A percentile compares a stretch with the other conserved stretches of the same genome.
Evolutionary conservation across 257 asterid species (phyloP).

Genomic region (Solanum pinnatisectum): DNA sequence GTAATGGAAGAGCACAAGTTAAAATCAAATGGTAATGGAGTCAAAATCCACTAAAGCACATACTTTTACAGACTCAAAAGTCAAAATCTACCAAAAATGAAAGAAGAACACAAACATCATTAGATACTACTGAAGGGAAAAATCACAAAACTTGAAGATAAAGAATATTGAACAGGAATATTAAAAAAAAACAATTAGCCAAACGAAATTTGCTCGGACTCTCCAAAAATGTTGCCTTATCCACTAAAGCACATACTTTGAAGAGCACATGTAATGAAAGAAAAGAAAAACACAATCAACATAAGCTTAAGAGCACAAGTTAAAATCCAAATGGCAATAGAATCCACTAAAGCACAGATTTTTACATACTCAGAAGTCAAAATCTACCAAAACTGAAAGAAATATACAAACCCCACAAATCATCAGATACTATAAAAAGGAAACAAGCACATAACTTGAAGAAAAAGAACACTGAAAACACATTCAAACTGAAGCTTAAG

Average conservation of each 20-base stretch:
- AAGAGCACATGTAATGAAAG: too few species aligned
- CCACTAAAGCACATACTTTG: too few species aligned
- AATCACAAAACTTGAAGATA: background rate
- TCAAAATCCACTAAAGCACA: background rate
- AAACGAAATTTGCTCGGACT: too few species aligned
- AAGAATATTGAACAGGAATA: background rate
- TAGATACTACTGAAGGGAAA: background rate
- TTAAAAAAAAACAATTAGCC: too few species aligned
- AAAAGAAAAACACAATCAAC: background rate
- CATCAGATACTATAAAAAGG: background rate
- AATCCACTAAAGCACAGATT: background rate
- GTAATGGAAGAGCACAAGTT: background rate
- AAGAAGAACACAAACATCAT: background rate
- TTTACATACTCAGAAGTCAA: background rate
- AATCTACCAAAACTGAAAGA: background rate
- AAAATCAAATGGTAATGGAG: background rate
- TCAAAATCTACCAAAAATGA: background rate
- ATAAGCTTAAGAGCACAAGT: background rate
- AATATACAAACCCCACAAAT: background rate
- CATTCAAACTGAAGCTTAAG: background rate
- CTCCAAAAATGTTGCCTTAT: too few species aligned
- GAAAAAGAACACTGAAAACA: background rate
- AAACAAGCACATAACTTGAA: background rate
- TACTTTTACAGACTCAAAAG: background rate
- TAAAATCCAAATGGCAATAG: background rate